phyloP scores from a whole-genome alignment of 768 basidiomycete genomes.

The Kwoniella europaea region DNA sequence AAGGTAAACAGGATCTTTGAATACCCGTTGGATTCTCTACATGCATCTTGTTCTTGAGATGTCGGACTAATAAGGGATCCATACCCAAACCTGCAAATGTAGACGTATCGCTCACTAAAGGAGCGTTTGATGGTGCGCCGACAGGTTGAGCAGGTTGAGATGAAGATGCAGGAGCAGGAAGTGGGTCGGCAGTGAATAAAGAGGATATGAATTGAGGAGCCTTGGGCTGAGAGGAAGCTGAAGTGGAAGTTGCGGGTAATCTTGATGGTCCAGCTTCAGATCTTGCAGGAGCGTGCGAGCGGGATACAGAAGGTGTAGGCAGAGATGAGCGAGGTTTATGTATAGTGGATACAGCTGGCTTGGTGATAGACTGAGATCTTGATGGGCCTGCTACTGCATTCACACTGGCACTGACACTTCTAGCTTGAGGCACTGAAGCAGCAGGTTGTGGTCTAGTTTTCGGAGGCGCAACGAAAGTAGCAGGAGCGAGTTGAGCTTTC shows the following conservation, averaged over 20 bases:
- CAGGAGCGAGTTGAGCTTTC: not conserved
- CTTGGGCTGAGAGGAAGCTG: constrained; percentile 23
- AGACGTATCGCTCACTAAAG: constrained; percentile 62
- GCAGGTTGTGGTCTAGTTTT: not conserved
- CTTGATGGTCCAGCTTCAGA: constrained; percentile 17
- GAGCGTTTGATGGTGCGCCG: constrained; percentile 55
- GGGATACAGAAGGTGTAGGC: not conserved
- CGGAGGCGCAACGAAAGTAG: constrained; percentile 14
- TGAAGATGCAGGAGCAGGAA: constrained; percentile 20
- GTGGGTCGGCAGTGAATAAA: constrained; percentile 81
- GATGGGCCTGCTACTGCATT: constrained; percentile 24
- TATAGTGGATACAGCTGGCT: not conserved
- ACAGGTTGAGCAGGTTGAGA: constrained; percentile 4
- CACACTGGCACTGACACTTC: not conserved
- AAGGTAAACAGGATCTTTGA: constrained; percentile 72
- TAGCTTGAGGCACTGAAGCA: constrained; percentile 7
- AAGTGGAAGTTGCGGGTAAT: constrained; percentile 12
- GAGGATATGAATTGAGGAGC: constrained; percentile 73
- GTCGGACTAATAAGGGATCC: constrained; percentile 75
- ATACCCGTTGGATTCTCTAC: constrained; percentile 88
- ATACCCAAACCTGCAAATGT: constrained; percentile 83
- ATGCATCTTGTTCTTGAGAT: constrained; percentile 77
- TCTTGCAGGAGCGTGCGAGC: not conserved
- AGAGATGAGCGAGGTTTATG: constrained; percentile 8
- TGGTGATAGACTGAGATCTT: constrained; percentile 13